Conservation (phyloP, 345 rosid genomes). For the Linum trigynum region DNA sequence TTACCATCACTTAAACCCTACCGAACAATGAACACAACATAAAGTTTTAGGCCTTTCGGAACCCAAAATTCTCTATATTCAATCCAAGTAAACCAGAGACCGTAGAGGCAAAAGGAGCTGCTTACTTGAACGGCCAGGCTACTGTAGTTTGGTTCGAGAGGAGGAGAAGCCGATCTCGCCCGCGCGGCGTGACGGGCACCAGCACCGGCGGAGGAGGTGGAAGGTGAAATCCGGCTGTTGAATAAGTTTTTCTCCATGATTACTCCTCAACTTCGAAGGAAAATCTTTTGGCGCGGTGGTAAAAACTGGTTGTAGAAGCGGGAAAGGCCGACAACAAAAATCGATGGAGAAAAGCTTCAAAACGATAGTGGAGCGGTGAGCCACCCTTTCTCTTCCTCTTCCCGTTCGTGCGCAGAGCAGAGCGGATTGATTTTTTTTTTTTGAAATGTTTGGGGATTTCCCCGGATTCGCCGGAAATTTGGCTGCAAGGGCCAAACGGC, state of each 20-base stretch:
- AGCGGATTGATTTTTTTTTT: neutral
- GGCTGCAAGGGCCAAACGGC: neutral
- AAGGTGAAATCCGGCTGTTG: neutral
- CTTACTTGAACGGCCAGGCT: slow-evolving; percentile 4
- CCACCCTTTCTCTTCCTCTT: neutral
- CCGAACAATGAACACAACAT: neutral
- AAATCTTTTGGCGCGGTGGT: too few relatives aligned
- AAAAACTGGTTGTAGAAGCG: neutral
- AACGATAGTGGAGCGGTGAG: neutral
- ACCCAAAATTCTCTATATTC: neutral
- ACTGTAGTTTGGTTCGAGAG: slow-evolving; percentile 1
- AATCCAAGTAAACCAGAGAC: neutral
- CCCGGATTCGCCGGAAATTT: neutral
- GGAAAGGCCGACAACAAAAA: neutral
- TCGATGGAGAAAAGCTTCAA: neutral
- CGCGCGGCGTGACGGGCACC: neutral
- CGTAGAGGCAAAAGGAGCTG: neutral
- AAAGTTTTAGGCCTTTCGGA: neutral
- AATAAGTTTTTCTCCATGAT: neutral
- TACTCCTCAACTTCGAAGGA: too few relatives aligned
- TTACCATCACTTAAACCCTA: neutral
- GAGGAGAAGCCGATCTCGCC: neutral
- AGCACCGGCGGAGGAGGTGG: neutral
- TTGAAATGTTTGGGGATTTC: neutral
- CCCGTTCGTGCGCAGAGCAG: neutral